Base-by-base conservation (phyloP, 2,329 filamentous ascomycete genomes). In the Phialophora expanda region DNA sequence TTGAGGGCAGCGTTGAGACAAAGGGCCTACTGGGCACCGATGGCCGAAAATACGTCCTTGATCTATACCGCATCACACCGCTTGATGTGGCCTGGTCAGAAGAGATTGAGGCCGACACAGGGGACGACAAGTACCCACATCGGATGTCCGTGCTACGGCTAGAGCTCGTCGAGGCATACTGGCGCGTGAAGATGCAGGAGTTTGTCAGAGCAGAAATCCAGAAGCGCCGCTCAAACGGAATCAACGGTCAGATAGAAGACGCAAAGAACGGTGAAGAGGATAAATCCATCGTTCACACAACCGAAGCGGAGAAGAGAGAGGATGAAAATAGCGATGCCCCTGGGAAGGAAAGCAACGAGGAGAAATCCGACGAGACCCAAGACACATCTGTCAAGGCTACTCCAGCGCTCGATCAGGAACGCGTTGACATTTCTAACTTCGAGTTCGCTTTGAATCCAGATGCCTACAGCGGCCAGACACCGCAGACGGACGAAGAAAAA, bases 11-110 rank as follows among this genome's bases (percentile, higher is more conserved):
- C 74, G 93, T 99, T 14, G 95, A 99, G 80, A 99, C 95, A 61
- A 99, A 99, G 83, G 95, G 95, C 61, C 83, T 99, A n/a, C 84
- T 99, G 73, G 95, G 95, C 56, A 99, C 95, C 0, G 95, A 99
- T 75, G 95, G 93, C 44, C 88, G 95, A 73, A 97, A 97, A 77
- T 99, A 99, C 76, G 92, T 97, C n/a, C 86, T 99, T 58, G 95
- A 99, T 74, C 82, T 99, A 61, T 99, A 99, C 82, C 89, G 95
- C 65, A 90, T 98, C 70, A 96, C 95, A 2, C 95, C 95, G 5
- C 81, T 98, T 64, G 95, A 99, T 78, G 88, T 97, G 63, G 79
- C 85, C 24, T 99, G 96, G 93, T 85, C 97, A 72, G 94, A 99
- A 71, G 89, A 94, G 76, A 84, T 87, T 71, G 71, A 70, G 28